A percentile compares a stretch with the other conserved stretches of the same genome.
Evolutionary conservation across 345 rosid genomes (phyloP).

Genomic region (Orychophragmus violaceus): DNA sequence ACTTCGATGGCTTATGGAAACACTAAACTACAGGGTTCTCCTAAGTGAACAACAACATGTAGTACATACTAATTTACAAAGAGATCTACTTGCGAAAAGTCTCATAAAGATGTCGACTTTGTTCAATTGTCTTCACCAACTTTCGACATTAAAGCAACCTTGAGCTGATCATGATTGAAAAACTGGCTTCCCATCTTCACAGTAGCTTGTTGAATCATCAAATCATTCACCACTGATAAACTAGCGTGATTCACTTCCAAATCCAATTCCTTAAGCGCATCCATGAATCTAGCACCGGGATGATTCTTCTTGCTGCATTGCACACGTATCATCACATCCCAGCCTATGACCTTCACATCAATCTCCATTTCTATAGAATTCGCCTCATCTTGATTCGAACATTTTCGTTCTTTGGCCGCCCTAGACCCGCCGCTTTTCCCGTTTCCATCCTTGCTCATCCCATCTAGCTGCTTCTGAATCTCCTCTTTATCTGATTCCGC

Average conservation of each 20-base stretch:
- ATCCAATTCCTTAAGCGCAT: constrained; percentile 77
- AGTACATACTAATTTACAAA: too few species aligned
- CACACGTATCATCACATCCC: constrained; percentile 90
- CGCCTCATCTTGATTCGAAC: constrained; percentile 15
- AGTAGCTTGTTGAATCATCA: constrained; percentile 98
- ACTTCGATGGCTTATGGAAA: constrained; percentile 5
- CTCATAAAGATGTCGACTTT: neutral
- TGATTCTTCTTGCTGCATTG: constrained; percentile 83
- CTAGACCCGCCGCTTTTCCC: neutral
- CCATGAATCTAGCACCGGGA: constrained; percentile 93
- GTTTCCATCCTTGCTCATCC: constrained; percentile 41
- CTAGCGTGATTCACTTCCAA: constrained; percentile 96
- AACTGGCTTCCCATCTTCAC: constrained; percentile 89
- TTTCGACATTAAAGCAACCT: constrained; percentile 61
- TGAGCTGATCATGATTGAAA: constrained; percentile 89
- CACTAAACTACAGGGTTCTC: constrained; percentile 26
- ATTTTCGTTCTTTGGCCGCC: constrained; percentile 10
- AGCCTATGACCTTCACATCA: constrained; percentile 90
- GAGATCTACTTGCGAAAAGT: neutral
- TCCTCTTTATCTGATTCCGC: constrained; percentile 61
- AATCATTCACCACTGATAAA: constrained; percentile 83
- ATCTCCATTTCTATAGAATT: constrained; percentile 63
- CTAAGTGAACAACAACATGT: constrained; percentile 29
- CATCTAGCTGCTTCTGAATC: constrained; percentile 60
- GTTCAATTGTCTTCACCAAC: constrained; percentile 38